A percentile compares a stretch with the other conserved stretches of the same genome.
phyloP scores from a whole-genome alignment of 1,139 yeast genomes.

The Taphrina confusa region DNA sequence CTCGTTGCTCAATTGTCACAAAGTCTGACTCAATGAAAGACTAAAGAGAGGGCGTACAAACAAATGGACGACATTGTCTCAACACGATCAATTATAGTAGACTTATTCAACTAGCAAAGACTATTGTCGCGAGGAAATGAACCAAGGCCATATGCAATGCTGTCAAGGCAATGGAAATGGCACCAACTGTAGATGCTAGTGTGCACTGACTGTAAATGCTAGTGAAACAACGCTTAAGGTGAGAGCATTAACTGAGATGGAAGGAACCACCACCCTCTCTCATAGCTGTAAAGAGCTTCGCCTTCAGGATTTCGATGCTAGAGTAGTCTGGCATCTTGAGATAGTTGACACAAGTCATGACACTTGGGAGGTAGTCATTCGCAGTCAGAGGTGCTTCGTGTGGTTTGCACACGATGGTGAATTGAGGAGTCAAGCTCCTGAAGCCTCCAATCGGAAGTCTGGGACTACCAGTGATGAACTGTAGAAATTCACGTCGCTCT shows the following conservation, averaged over 20 bases:
- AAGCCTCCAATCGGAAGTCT: conserved; percentile 93
- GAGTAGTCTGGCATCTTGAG: conserved; percentile 84
- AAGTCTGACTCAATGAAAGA: too few relatives aligned
- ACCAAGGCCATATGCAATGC: too few relatives aligned
- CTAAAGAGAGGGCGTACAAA: too few relatives aligned
- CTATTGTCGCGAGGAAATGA: too few relatives aligned
- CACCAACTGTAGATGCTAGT: too few relatives aligned
- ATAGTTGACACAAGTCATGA: conserved; percentile 97
- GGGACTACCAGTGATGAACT: conserved; percentile 91
- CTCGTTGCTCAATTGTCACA: too few relatives aligned
- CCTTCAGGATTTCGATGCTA: conserved; percentile 58
- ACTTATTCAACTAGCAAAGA: too few relatives aligned
- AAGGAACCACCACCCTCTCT: conserved; percentile 89
- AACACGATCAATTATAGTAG: too few relatives aligned
- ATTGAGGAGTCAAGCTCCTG: conserved; percentile 73
- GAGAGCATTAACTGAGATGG: conserved; percentile 61
- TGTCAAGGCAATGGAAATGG: too few relatives aligned
- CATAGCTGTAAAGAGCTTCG: conserved; percentile 67
- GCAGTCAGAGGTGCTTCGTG: conserved; percentile 63
- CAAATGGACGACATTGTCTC: too few relatives aligned
- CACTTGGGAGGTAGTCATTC: conserved; percentile 92
- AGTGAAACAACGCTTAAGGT: too few relatives aligned
- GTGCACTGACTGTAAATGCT: too few relatives aligned
- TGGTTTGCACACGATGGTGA: conserved; percentile 83
- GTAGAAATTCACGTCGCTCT: conserved; percentile 73